Evolutionary conservation across 2,329 filamentous ascomycete species (phyloP), one percentile per base, ranked within the genome.

Genomic region (Chalaropsis ovoidea): DNA sequence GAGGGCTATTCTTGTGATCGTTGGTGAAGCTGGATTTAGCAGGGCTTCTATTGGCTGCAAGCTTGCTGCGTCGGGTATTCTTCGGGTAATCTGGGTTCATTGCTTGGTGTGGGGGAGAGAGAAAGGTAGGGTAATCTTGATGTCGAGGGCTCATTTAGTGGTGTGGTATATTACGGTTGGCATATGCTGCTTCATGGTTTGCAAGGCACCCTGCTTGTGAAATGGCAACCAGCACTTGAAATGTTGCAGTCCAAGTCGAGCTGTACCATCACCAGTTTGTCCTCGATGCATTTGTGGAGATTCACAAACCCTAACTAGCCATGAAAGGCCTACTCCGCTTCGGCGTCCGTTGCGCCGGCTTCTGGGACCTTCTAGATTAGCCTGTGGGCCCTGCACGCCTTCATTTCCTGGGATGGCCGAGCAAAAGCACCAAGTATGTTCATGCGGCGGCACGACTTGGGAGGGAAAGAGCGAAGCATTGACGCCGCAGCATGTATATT

Each of bases 21-120:
- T 35, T 31, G 10, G 61, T 47, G 41, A 62, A 45, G 42, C 52
- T 62, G 42, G n/a, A 47, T 62, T 62, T 62, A 62, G 61, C 41
- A n/a, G 7, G n/a, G 41, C 43, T 62, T n/a, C 43, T 15, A 62
- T 62, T 62, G 61, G 61, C 41, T 17, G 31, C 31, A 31, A 31
- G 31, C 22, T 19, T 62, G 13, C 19, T 17, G 22, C 31, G 1
- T 35, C 61, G 61, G 61, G 42, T 62, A 49, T 45, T 45, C 4
- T 1, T 62, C 61, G 61, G 61, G 52, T 35, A n/a, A 35, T 43
- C 17, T 3, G 4, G 42, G 42, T 10, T 43, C 42, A 43, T 15
- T 13, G 42, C 42, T 43, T 10, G 42, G 11, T 43, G 11, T 43
- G 6, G 11, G 11, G 42, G 17, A 43, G 42, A 43, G 41, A 42